Base-by-base conservation (phyloP, 2,329 filamentous ascomycete species). In the Pezicula carpinea region DNA sequence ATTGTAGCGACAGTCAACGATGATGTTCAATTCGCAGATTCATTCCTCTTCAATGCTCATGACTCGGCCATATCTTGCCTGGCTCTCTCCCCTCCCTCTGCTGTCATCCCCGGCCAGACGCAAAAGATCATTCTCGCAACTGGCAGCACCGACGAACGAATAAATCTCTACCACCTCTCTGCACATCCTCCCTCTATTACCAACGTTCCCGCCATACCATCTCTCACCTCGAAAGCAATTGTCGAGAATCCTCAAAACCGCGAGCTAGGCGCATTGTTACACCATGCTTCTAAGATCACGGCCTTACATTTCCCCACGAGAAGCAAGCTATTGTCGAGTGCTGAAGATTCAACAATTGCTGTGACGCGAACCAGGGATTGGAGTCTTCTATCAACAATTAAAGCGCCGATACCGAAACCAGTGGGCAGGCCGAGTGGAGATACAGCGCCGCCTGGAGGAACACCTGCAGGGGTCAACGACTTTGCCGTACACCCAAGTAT, bases 401-500 rank as follows among this genome's bases (percentile, higher is more conserved):
- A 95, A 69, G 89, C 84, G 14, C 93, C 93, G 1, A 83, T 88
- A 53, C 86, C 93, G 3, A 93, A 91, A 66, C 75, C 83, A 3
- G 73, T 80, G 52, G 89, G 89, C 23, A 77, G 91, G 53, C 91
- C 92, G 8, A 92, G 84, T 57, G 92, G 92, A 49, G 92, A 96
- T 66, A 97, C 92, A 15, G 89, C 90, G 6, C 83, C 86, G 2
- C 79, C 85, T 10, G 90, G 89, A 15, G 87, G 83, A 40, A 81
- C 86, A 21, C 91, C 91, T 0, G 80, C 84, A n/a, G 93, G 93
- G 15, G 82, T 97, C 56, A 97, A 96, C 65, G 88, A 91, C 65
- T 95, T 99, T 65, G 89, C 92, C 2, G 86, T 99, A 21, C 93
- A 99, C 65, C 92, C 93, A 0, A 95, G 88, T 65, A 89, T 95